These are phyloP conservation scores for Chloris gayana DNA, from an alignment of 176 grass and related monocot species.

Conservation along the genomic window DNA sequence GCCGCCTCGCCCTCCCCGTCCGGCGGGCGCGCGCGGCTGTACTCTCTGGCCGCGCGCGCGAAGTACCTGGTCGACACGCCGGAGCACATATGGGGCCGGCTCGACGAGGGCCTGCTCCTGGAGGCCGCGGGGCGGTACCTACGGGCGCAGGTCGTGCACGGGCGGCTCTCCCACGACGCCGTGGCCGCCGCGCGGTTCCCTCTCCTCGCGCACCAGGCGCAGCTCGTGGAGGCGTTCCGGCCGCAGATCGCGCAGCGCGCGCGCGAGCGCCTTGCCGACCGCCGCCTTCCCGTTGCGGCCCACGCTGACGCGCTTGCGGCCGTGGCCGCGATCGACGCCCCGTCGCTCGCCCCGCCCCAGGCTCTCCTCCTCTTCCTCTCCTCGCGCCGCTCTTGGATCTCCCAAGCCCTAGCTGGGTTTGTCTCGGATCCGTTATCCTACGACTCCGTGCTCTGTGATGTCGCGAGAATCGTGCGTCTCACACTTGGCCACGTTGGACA, in stretches of 20 bases:
- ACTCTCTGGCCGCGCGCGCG: slow-evolving; percentile 66
- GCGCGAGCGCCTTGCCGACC: slow-evolving; percentile 79
- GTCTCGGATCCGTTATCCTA: slow-evolving; percentile 60
- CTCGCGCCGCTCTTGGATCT: slow-evolving; percentile 83
- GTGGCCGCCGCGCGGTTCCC: slow-evolving; percentile 69
- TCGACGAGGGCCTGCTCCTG: slow-evolving; percentile 86
- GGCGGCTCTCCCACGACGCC: slow-evolving; percentile 57
- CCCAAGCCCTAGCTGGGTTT: slow-evolving; percentile 57
- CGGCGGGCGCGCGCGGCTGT: slow-evolving; percentile 58
- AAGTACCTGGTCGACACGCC: slow-evolving; percentile 98
- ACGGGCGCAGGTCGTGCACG: slow-evolving; percentile 73
- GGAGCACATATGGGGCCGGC: slow-evolving; percentile 98
- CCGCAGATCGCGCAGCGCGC: slow-evolving; percentile 82
- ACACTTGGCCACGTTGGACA: slow-evolving; percentile 84
- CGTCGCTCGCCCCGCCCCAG: slow-evolving; percentile 59
- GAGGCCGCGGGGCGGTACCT: slow-evolving; percentile 89
- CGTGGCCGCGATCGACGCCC: slow-evolving; percentile 63
- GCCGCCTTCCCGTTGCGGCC: slow-evolving; percentile 56
- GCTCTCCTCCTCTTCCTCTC: slow-evolving; percentile 70
- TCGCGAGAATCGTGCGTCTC: slow-evolving; percentile 61
- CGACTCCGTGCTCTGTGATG: slow-evolving; percentile 73
- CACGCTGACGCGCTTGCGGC: slow-evolving; percentile 90
- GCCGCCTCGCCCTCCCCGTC: slow-evolving; percentile 39
- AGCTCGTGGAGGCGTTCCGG: slow-evolving; percentile 86
- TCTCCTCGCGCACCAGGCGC: slow-evolving; percentile 82